Evolutionary conservation across 164 flowering plant genomes (phyloP).

Genomic region (Buxus sempervirens): DNA sequence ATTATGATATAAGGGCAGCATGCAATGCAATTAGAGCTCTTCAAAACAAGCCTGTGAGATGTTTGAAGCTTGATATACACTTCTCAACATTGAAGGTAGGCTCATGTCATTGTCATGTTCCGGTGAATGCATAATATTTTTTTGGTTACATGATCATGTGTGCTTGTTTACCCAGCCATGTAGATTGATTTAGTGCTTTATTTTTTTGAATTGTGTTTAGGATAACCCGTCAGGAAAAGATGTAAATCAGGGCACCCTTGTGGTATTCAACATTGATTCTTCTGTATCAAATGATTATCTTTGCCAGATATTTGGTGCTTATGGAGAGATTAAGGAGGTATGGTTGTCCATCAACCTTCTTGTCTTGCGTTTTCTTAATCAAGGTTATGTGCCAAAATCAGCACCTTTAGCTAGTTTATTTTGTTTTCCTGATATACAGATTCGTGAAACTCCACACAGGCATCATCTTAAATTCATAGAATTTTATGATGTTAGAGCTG

Average conservation of each 20-base stretch:
- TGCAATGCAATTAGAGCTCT: slow-evolving; percentile 70
- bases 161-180: neutral
- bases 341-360: slow-evolving; percentile 7
- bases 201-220: slow-evolving; percentile 28
- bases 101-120: neutral
- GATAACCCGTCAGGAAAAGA: slow-evolving; percentile 71
- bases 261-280: slow-evolving; percentile 68
- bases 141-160: neutral
- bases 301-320: slow-evolving; percentile 58
- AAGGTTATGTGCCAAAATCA: neutral
- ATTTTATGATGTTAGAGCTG: slow-evolving; percentile 60
- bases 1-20: slow-evolving; percentile 81
- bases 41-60: slow-evolving; percentile 61
- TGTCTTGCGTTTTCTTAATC: neutral
- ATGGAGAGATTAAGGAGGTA: slow-evolving; percentile 86
- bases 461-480: slow-evolving; percentile 49
- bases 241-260: slow-evolving; percentile 59
- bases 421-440: slow-evolving; percentile 41
- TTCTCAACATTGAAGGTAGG: slow-evolving; percentile 75
- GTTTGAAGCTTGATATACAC: slow-evolving; percentile 73
- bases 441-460: slow-evolving; percentile 52
- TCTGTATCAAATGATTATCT: slow-evolving; percentile 74
- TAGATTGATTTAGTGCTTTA: neutral
- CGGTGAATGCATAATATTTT: neutral
- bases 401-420: neutral